Conservation (phyloP, 768 basidiomycete species). For the Tylopilus cervinicoccineus region DNA sequence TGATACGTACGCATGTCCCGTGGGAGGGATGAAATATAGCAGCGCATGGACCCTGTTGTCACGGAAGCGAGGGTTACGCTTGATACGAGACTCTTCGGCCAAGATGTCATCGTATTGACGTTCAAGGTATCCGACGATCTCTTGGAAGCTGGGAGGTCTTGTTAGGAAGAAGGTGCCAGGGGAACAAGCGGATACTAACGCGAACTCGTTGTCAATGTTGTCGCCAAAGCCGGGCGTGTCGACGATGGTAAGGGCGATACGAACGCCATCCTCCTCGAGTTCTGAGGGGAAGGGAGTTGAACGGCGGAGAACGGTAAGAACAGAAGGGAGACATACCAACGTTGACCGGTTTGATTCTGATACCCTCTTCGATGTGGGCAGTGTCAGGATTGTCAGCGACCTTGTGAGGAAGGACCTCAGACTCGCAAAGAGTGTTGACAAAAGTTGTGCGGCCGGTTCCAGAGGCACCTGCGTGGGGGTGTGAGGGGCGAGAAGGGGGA, state of each 20-base stretch:
- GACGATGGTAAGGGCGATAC: slow-evolving; percentile 96
- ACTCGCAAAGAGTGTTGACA: slow-evolving; percentile 98
- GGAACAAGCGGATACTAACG: slow-evolving; percentile 52
- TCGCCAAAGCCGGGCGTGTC: slow-evolving; percentile 99
- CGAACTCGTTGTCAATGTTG: slow-evolving; percentile 98
- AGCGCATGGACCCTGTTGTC: slow-evolving; percentile 97
- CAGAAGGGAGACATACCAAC: slow-evolving; percentile 55
- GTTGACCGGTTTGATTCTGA: slow-evolving; percentile 91
- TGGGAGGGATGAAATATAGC: slow-evolving; percentile 97
- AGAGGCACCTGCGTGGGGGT: slow-evolving; percentile 74
- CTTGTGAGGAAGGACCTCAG: slow-evolving; percentile 87
- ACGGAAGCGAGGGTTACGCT: slow-evolving; percentile 98
- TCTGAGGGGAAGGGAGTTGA: slow-evolving; percentile 44
- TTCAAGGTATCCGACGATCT: slow-evolving; percentile 95
- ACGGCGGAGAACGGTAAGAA: background rate
- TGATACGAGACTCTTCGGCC: slow-evolving; percentile 97
- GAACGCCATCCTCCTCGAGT: slow-evolving; percentile 96
- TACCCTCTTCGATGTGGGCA: slow-evolving; percentile 93
- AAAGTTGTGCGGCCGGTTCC: slow-evolving; percentile 98
- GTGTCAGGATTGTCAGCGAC: slow-evolving; percentile 76
- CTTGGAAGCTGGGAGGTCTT: slow-evolving; percentile 69
- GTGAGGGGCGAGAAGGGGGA: background rate
- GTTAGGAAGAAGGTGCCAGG: slow-evolving; percentile 6
- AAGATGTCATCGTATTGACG: slow-evolving; percentile 99
- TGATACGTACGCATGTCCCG: slow-evolving; percentile 85